Evolutionary conservation across 73 alveolate species (phyloP).

Genomic region (Tetrahymena thermophila): DNA sequence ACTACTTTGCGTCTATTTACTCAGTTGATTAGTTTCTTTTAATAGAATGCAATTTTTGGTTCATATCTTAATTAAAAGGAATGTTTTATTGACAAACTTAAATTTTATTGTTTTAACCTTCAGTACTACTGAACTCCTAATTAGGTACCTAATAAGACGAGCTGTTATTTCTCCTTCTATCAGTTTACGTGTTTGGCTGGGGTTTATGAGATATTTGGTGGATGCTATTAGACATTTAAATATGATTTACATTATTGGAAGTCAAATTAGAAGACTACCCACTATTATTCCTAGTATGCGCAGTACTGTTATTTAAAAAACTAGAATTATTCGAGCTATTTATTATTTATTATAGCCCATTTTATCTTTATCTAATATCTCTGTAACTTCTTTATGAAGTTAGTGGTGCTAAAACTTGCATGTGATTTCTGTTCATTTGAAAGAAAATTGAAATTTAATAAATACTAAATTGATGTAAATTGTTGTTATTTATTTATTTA

Average conservation of each 20-base stretch:
- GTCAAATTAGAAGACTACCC: neutral
- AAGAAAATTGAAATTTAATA: neutral
- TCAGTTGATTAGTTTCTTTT: neutral
- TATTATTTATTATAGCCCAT: neutral
- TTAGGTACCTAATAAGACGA: neutral
- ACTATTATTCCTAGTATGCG: neutral
- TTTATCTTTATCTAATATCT: neutral
- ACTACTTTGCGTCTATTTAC: neutral
- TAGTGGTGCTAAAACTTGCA: neutral
- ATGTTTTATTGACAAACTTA: neutral
- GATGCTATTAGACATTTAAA: neutral
- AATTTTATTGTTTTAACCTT: neutral
- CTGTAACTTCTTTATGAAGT: neutral
- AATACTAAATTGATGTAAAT: neutral
- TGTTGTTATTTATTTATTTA: neutral
- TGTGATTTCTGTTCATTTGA: neutral
- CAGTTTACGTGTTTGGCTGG: neutral
- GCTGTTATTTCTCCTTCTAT: neutral
- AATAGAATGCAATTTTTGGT: neutral
- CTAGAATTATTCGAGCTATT: neutral
- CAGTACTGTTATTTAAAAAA: neutral
- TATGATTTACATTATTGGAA: neutral
- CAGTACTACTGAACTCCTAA: neutral
- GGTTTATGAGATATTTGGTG: neutral
- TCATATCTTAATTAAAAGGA: neutral